Evolutionary conservation across 148 eudicot genomes (phyloP).

Genomic region (Arbutus unedo): DNA sequence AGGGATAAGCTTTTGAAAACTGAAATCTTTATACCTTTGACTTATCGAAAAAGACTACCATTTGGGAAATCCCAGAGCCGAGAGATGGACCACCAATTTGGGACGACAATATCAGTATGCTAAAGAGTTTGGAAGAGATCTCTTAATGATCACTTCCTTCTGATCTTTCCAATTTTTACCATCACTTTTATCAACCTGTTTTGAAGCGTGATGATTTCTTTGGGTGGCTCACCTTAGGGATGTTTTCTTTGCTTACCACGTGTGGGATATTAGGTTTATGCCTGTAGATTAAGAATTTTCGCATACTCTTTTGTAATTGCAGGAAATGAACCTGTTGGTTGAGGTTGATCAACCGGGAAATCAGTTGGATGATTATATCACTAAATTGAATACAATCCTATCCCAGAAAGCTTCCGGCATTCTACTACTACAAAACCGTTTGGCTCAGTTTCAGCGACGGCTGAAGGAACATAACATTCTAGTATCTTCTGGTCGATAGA

Average conservation of each 20-base stretch:
- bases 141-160: not conserved
- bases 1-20: not conserved
- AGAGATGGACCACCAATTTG: not conserved
- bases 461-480: slow-evolving; percentile 81
- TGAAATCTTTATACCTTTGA: not conserved
- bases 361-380: slow-evolving; percentile 77
- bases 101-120: not conserved
- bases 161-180: not conserved
- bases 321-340: slow-evolving; percentile 95
- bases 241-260: not conserved
- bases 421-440: slow-evolving; percentile 66
- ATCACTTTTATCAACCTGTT: not conserved
- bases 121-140: not conserved
- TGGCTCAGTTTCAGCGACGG: slow-evolving; percentile 82
- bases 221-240: not conserved
- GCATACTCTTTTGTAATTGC: slow-evolving; percentile 9
- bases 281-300: not conserved
- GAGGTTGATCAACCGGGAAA: slow-evolving; percentile 94
- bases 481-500: slow-evolving; percentile 56
- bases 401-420: slow-evolving; percentile 92
- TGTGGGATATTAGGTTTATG: not conserved
- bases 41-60: not conserved
- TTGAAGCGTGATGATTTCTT: not conserved
- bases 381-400: slow-evolving; percentile 69
- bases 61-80: not conserved